Evolutionary conservation across 140 eudicot genomes (phyloP), one percentile per base, ranked within the genome.

Genomic region (Senecio squalidus): DNA sequence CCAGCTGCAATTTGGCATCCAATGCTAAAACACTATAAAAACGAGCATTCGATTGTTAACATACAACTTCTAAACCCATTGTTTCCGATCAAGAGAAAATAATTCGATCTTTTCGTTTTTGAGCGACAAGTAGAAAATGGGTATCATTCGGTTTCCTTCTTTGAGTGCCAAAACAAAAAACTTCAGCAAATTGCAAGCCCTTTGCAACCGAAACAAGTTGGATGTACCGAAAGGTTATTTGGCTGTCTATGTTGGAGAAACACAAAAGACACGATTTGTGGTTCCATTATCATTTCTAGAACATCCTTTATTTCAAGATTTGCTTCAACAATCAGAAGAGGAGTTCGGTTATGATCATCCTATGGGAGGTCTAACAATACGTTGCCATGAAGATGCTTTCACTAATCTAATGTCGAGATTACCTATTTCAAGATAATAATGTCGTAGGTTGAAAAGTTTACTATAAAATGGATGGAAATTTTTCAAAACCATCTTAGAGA

Each of bases 301-400:
- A 20, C 77, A 80, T n/a, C 79, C 82, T 44, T n/a, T 67, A 26
- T 72, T 80, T 59, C 74, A 58, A 62, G 77, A 76, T 16, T 54
- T 80, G 62, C 64, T 76, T n/a, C 64, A 63, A 5, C 49, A 47
- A 15, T 75, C 86, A 0, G 79, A 71, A 53, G 76, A 76, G 51
- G 82, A 80, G 67, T 80, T 74, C 7, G 82, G 76, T n/a, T 79
- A 60, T 58, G 66, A 71, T 7, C 82, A 79, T 67, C 85, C 85
- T 1, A 79, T 76, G 77, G 85, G 85, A 27, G 85, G 82, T 43
- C 79, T 79, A 57, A 75, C 82, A 0, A 71, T 80, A 51, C 76
- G 71, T 41, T 80, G 86, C 45, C 66, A 33, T 26, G 86, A 80
- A 60, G 73, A 75, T 15, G 57, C 48, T 17, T 80, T 80, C 68